phyloP scores from a whole-genome alignment of 768 basidiomycete species.

The Galerina marginata region DNA sequence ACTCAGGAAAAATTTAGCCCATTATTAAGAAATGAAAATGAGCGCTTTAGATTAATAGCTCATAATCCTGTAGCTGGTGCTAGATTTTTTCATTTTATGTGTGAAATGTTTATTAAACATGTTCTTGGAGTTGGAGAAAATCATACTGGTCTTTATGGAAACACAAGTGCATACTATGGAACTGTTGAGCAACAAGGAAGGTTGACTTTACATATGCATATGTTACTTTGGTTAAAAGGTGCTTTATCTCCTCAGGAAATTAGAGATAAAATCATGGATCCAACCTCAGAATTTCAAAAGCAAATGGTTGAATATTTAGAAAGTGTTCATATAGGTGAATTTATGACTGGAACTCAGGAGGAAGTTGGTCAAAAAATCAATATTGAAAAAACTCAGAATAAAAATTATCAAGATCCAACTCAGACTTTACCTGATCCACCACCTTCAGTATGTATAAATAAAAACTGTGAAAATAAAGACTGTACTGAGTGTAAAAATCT shows the following conservation, averaged over 20 bases:
- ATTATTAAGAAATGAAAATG: too few species aligned
- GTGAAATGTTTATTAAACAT: too few species aligned
- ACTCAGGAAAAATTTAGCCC: too few species aligned
- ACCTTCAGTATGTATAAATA: slow-evolving; percentile 19
- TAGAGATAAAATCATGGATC: background rate
- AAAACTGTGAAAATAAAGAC: background rate
- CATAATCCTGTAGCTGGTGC: too few species aligned
- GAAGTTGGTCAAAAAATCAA: slow-evolving; percentile 18
- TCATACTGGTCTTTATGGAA: slow-evolving; percentile 30
- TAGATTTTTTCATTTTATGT: too few species aligned
- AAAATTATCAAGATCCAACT: background rate
- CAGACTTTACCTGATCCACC: background rate
- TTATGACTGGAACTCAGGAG: slow-evolving; percentile 28
- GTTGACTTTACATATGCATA: slow-evolving; percentile 37
- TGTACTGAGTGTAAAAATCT: slow-evolving; percentile 11
- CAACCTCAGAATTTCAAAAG: too few species aligned
- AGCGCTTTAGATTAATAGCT: too few species aligned
- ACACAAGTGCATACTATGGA: slow-evolving; percentile 23
- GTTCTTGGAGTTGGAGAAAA: background rate
- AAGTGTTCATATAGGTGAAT: slow-evolving; percentile 30
- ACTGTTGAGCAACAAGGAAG: slow-evolving; percentile 36
- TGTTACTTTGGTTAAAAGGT: slow-evolving; percentile 18
- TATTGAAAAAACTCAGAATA: background rate
- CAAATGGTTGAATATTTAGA: slow-evolving; percentile 25
- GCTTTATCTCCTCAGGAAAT: slow-evolving; percentile 37